Conservation (phyloP, 2,329 filamentous ascomycete species). For the Emergomyces pasteurianus region DNA sequence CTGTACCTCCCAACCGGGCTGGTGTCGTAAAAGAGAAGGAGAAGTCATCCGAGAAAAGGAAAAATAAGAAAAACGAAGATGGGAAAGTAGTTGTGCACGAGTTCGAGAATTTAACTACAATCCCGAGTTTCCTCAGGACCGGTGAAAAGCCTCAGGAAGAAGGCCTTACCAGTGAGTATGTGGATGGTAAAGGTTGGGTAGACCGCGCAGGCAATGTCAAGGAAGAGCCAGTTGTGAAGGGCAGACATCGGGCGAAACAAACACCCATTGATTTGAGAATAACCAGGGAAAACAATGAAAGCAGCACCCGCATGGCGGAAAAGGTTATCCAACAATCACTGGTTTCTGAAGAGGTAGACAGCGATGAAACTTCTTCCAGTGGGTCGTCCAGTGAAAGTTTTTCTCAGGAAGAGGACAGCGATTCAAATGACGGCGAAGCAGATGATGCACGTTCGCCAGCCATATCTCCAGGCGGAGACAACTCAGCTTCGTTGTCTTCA, state of each 20-base stretch:
- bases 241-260: slow-evolving; percentile 20
- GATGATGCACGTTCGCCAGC: neutral
- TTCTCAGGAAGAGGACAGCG: slow-evolving; percentile 14
- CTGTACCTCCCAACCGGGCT: slow-evolving; percentile 50
- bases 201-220: slow-evolving; percentile 66
- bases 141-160: slow-evolving; percentile 32
- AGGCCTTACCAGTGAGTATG: slow-evolving; percentile 50
- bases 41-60: slow-evolving; percentile 23
- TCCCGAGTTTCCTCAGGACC: slow-evolving; percentile 67
- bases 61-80: slow-evolving; percentile 51
- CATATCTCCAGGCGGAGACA: neutral
- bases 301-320: slow-evolving; percentile 1
- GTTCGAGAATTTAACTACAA: slow-evolving; percentile 72
- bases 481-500: neutral
- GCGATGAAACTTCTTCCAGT: slow-evolving; percentile 15
- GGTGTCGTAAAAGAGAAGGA: slow-evolving; percentile 12
- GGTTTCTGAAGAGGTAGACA: slow-evolving; percentile 20
- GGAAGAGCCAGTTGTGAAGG: slow-evolving; percentile 20
- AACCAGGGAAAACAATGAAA: slow-evolving; percentile 8
- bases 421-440: neutral
- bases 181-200: slow-evolving; percentile 82
- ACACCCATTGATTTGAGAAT: slow-evolving; percentile 2
- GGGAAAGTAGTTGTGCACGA: slow-evolving; percentile 67
- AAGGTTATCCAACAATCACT: slow-evolving; percentile 13
- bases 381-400: slow-evolving; percentile 17